These are phyloP conservation scores for Myxozyma lipomycoides DNA, from an alignment of 805 yeast species.

Conservation along the genomic window DNA sequence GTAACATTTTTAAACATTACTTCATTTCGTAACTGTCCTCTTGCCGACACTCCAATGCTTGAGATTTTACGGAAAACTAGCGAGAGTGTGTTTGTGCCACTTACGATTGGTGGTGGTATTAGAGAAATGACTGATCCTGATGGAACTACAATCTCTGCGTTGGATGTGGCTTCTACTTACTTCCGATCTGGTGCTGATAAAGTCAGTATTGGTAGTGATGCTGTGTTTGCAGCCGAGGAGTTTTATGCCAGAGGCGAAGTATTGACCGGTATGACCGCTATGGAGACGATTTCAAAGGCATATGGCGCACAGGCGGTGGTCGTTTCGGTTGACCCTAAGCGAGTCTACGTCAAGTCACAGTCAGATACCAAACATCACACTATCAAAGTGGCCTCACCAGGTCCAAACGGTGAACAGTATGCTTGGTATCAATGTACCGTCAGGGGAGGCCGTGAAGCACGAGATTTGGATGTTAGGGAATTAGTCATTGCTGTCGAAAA, in stretches of 20 bases:
- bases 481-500: conserved; percentile 83
- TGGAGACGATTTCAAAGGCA: conserved; percentile 85
- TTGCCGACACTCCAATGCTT: conserved; percentile 91
- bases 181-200: conserved; percentile 98
- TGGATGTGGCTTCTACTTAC: conserved; percentile 84
- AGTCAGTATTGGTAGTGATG: conserved; percentile 96
- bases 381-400: conserved; percentile 59
- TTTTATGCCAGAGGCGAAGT: conserved; percentile 56
- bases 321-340: conserved; percentile 95
- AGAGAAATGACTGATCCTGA: conserved; percentile 84
- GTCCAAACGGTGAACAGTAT: conserved; percentile 84
- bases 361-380: conserved; percentile 56
- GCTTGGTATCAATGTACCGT: conserved; percentile 95
- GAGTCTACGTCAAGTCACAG: conserved; percentile 70
- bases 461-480: conserved; percentile 88
- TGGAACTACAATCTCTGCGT: conserved; percentile 74
- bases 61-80: conserved; percentile 81
- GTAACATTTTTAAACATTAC: conserved; percentile 92
- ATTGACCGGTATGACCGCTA: conserved; percentile 76
- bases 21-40: conserved; percentile 90
- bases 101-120: conserved; percentile 98
- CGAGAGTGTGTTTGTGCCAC: conserved; percentile 88
- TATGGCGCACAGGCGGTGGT: conserved; percentile 98
- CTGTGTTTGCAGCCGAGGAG: conserved; percentile 85
- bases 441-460: conserved; percentile 91